Evolutionary conservation across 1,284 basidiomycete species (phyloP), one percentile per base, ranked within the genome.

Genomic region (Fistulinella staudtii): DNA sequence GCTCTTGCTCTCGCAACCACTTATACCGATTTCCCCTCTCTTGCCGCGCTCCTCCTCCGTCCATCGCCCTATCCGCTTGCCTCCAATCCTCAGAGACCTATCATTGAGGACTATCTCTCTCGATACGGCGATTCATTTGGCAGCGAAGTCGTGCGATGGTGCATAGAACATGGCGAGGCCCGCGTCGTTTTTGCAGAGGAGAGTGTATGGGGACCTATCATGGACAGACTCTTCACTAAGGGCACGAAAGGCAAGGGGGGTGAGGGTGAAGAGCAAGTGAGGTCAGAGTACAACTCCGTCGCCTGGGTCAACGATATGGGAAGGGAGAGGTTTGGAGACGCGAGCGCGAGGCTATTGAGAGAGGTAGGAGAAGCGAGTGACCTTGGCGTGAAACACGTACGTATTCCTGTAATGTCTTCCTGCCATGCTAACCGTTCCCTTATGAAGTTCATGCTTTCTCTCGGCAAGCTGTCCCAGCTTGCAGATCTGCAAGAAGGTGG

Each of bases 261-360:
- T 39, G 63, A 63, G 4, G 60, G 46, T 5, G 51, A 58, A 17
- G 49, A 45, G 5, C 27, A 33, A 13, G 29, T 25, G 2, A 46
- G 15, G 28, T 40, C 50, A 28, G 61, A 63, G 33, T 61, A 53
- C 15, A 64, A 81, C 11, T 68, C 79, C 14, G 76, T 93, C 37
- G 86, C 89, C 0, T 99, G 95, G 96, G 73, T 98, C 34, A 89
- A 98, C 63, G 84, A 96, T 64, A 68, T 98, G 34, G 82, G 81
- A 1, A 82, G 85, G 49, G 72, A 72, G 17, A 73, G 80, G 29
- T 90, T 82, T 60, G 77, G 74, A 8, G 66, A 70, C 4, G 91
- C 92, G 2, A 82, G 85, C 1, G 57, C 66, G 14, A 76, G 83
- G 10, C 70, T 98, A 29, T 67, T 85, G 21, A 56, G 60, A 14